Conservation (phyloP, 2,329 filamentous ascomycete genomes). For the Cladophialophora psammophila region DNA sequence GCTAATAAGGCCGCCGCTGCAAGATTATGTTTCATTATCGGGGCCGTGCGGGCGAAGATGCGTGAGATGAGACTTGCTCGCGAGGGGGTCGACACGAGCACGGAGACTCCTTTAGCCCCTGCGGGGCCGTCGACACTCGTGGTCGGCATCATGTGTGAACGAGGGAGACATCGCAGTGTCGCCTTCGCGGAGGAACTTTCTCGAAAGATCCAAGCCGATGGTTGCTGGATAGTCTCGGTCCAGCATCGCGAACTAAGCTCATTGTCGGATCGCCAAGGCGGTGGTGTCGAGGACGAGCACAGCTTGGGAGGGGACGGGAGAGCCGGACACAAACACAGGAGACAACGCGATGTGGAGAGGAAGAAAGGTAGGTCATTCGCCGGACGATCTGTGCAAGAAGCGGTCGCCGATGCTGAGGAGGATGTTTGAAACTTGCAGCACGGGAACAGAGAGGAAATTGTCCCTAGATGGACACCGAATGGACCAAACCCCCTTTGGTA, state of each 20-base stretch:
- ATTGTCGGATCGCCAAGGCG: neutral
- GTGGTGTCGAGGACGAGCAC: neutral
- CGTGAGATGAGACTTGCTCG: constrained; percentile 18
- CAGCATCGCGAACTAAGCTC: constrained; percentile 30
- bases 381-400: neutral
- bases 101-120: neutral
- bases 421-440: constrained; percentile 4
- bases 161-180: constrained; percentile 22
- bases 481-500: neutral
- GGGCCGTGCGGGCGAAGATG: constrained; percentile 25
- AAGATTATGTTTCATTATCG: constrained; percentile 19
- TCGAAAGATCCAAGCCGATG: constrained; percentile 12
- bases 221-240: constrained; percentile 26
- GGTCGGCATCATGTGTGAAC: constrained; percentile 22
- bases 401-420: neutral
- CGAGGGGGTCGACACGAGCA: neutral
- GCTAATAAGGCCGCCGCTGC: constrained; percentile 18
- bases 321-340: constrained; percentile 10
- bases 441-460: neutral
- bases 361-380: constrained; percentile 19
- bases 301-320: neutral
- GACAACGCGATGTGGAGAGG: constrained; percentile 16
- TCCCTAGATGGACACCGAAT: neutral
- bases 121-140: neutral
- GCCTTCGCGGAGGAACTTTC: constrained; percentile 32